These are phyloP conservation scores for Saccharomycopsis sp. DNA, from an alignment of 805 yeast genomes.

Conservation along the genomic window DNA sequence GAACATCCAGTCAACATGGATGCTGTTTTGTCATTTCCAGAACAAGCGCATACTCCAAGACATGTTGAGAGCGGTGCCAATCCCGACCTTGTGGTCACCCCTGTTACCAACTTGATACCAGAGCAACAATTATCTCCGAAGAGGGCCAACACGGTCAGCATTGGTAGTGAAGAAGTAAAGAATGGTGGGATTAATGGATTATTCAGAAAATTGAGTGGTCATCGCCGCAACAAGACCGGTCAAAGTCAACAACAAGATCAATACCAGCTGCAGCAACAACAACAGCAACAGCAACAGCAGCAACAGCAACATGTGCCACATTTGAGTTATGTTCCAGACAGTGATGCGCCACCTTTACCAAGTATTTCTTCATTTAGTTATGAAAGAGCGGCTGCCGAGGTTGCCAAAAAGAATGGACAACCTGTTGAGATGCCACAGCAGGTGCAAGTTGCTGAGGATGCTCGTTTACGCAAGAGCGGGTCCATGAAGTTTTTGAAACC, in stretches of 20 bases:
- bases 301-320: no score
- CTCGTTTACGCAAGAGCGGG: constrained; percentile 15
- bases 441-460: not conserved
- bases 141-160: constrained; percentile 15
- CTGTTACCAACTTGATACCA: constrained; percentile 3
- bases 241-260: constrained; percentile 8
- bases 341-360: constrained; percentile 21
- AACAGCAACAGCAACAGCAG: no score
- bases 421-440: no score
- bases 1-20: constrained; percentile 27
- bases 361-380: constrained; percentile 7
- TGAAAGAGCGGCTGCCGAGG: constrained; percentile 2
- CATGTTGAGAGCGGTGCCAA: constrained; percentile 9
- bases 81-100: not conserved
- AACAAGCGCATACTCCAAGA: constrained; percentile 38
- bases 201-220: constrained; percentile 29
- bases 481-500: constrained; percentile 9
- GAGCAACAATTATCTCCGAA: constrained; percentile 19
- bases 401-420: not conserved
- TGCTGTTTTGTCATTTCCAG: constrained; percentile 28
- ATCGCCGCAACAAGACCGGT: constrained; percentile 13
- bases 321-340: constrained; percentile 20
- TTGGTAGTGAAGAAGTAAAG: constrained; percentile 4
- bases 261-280: no score
- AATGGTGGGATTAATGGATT: constrained; percentile 22